Evolutionary conservation across 164 flowering plant species (phyloP).

Genomic region (Saururus chinensis): DNA sequence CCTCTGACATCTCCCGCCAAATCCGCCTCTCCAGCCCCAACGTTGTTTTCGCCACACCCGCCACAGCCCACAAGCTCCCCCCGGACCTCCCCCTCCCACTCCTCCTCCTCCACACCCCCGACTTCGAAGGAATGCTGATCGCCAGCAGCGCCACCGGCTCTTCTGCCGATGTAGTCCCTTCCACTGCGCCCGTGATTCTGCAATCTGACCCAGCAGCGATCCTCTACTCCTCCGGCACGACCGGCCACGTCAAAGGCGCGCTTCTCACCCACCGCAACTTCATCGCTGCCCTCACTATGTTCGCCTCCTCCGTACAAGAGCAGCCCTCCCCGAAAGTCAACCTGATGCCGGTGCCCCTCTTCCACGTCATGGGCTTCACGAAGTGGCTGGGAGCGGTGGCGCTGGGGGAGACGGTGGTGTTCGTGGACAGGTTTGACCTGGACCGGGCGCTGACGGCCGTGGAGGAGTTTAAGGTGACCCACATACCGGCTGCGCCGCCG

Average conservation of each 20-base stretch:
- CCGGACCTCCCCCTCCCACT: slow-evolving; percentile 4
- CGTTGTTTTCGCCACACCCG: slow-evolving; percentile 44
- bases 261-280: slow-evolving; percentile 48
- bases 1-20: slow-evolving; percentile 43
- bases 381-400: slow-evolving; percentile 17
- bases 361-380: slow-evolving; percentile 37
- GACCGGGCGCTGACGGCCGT: slow-evolving; percentile 24
- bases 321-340: slow-evolving; percentile 15
- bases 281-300: slow-evolving; percentile 20
- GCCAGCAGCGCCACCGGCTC: not conserved
- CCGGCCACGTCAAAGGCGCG: slow-evolving; percentile 60
- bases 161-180: slow-evolving; percentile 15
- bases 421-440: slow-evolving; percentile 30
- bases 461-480: too few species aligned
- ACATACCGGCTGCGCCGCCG: slow-evolving; percentile 29
- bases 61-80: slow-evolving; percentile 27
- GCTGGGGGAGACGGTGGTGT: slow-evolving; percentile 21
- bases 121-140: slow-evolving; percentile 13
- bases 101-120: slow-evolving; percentile 20
- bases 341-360: slow-evolving; percentile 28
- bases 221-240: slow-evolving; percentile 71
- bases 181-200: slow-evolving; percentile 46
- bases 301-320: not conserved
- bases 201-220: too few species aligned
- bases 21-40: slow-evolving; percentile 33